phyloP scores from a whole-genome alignment of 306 rosid species.

The Cotoneaster glaucophyllus region DNA sequence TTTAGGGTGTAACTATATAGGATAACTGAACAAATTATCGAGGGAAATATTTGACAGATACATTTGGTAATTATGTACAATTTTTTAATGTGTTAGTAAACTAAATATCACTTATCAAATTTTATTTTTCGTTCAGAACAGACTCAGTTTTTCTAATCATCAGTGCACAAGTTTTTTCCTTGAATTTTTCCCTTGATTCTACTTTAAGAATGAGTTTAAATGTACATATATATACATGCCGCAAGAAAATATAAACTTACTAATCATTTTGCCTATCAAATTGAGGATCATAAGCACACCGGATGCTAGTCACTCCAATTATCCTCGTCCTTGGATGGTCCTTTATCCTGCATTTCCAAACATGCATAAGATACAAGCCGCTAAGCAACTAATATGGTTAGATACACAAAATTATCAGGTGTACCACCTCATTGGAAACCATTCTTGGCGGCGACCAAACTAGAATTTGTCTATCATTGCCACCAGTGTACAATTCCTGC shows the following conservation, averaged over 20 bases:
- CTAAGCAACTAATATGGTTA: neutral
- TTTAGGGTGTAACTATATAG: neutral
- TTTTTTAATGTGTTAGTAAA: neutral
- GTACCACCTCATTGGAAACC: conserved; percentile 41
- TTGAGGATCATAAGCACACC: neutral
- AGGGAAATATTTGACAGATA: no score
- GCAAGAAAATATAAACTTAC: neutral
- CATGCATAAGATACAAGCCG: conserved; percentile 21
- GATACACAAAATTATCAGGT: conserved; percentile 5
- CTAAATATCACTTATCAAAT: neutral
- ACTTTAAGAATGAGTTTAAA: neutral
- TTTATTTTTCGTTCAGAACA: neutral
- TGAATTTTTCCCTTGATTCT: neutral
- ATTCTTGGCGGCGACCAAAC: conserved; percentile 74
- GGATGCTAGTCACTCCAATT: conserved; percentile 68
- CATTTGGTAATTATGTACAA: no score
- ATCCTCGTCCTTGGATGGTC: conserved; percentile 51
- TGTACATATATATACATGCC: conserved; percentile 4
- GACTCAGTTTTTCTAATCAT: neutral
- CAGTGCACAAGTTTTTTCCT: neutral
- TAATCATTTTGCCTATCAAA: neutral
- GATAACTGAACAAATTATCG: neutral
- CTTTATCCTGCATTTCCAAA: conserved; percentile 57
- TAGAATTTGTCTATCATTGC: conserved; percentile 85
- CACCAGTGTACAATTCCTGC: conserved; percentile 90